A percentile compares a stretch with the other conserved stretches of the same genome.
phyloP scores from a whole-genome alignment of 2,329 filamentous ascomycete genomes.

The Cercospora sp. region DNA sequence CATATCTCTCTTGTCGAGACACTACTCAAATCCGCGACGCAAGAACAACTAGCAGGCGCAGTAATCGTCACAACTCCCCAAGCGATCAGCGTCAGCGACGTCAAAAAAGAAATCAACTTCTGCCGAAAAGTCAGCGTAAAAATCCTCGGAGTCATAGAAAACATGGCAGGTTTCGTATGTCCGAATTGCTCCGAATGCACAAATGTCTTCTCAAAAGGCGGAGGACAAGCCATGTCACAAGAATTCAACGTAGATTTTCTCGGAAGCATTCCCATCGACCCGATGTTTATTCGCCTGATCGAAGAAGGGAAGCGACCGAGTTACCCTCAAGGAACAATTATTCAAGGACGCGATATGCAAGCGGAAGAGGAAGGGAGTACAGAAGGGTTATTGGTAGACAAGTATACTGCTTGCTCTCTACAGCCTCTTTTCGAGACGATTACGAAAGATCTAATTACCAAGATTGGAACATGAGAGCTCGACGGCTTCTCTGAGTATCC shows the following conservation, averaged over 20 bases:
- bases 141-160: constrained; percentile 89
- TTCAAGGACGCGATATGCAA: constrained; percentile 57
- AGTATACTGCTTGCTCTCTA: constrained; percentile 72
- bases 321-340: constrained; percentile 68
- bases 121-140: constrained; percentile 79
- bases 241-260: constrained; percentile 84
- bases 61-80: constrained; percentile 97
- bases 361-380: constrained; percentile 26
- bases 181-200: constrained; percentile 77
- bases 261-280: constrained; percentile 87
- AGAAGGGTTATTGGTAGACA: constrained; percentile 61
- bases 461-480: constrained; percentile 26
- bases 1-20: constrained; percentile 92
- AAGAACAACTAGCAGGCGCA: constrained; percentile 76
- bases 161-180: constrained; percentile 93
- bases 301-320: constrained; percentile 69
- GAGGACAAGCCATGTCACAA: constrained; percentile 82
- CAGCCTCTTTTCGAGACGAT: constrained; percentile 68
- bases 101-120: constrained; percentile 93
- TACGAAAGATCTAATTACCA: constrained; percentile 39
- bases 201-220: constrained; percentile 89
- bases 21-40: constrained; percentile 43
- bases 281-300: constrained; percentile 83
- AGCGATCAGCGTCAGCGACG: constrained; percentile 88
- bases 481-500: neutral